Conservation (phyloP, 768 basidiomycete genomes). For the Coprinopsis cinerea region DNA sequence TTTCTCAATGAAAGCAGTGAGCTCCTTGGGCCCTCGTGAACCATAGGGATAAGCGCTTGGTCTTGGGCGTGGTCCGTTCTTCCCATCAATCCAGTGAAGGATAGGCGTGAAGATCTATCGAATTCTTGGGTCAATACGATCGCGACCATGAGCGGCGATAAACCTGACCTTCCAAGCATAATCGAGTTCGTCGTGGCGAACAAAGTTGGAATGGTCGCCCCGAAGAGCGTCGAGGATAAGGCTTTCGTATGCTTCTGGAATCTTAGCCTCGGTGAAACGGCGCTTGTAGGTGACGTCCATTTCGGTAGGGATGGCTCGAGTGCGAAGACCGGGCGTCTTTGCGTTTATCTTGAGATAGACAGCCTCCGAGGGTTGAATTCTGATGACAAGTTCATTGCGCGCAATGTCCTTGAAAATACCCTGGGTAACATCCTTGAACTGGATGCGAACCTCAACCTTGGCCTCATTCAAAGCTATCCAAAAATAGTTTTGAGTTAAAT, state of each 20-base stretch:
- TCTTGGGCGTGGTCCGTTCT: slow-evolving; percentile 56
- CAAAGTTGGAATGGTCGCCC: slow-evolving; percentile 99
- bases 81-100: slow-evolving; percentile 92
- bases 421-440: slow-evolving; percentile 95
- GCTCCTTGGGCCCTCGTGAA: slow-evolving; percentile 85
- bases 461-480: slow-evolving; percentile 87
- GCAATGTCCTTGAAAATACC: slow-evolving; percentile 97
- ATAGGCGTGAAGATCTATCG: slow-evolving; percentile 87
- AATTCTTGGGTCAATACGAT: background rate
- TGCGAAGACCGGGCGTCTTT: slow-evolving; percentile 88
- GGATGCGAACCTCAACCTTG: slow-evolving; percentile 96
- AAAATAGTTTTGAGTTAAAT: slow-evolving; percentile 4
- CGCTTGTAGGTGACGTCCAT: slow-evolving; percentile 99
- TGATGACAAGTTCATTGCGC: slow-evolving; percentile 95
- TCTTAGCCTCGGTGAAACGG: slow-evolving; percentile 83
- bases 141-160: background rate
- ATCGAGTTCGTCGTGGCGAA: slow-evolving; percentile 95
- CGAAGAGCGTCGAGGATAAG: slow-evolving; percentile 93
- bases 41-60: slow-evolving; percentile 87
- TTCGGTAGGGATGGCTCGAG: slow-evolving; percentile 88
- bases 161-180: slow-evolving; percentile 88
- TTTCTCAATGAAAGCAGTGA: slow-evolving; percentile 68
- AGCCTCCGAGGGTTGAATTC: slow-evolving; percentile 94
- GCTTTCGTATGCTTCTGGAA: slow-evolving; percentile 95
- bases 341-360: slow-evolving; percentile 96